These are phyloP conservation scores for Aspergillus affinis DNA, from an alignment of 495 filamentous ascomycete species.

Conservation along the genomic window DNA sequence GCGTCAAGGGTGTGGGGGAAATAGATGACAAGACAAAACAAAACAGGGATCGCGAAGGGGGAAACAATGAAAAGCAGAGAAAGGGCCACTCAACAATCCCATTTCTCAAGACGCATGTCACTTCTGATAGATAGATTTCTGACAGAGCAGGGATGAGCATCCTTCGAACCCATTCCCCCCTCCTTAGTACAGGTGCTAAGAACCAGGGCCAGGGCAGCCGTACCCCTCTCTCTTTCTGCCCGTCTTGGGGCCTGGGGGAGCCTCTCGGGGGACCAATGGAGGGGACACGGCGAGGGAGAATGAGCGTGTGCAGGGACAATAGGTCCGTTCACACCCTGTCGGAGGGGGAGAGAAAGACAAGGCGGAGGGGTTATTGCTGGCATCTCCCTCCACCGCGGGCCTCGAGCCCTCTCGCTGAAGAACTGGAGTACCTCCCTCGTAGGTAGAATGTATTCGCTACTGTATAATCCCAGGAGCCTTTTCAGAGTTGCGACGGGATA, in stretches of 20 bases:
- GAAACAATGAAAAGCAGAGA: slow-evolving; percentile 1
- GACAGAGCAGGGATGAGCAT: neutral
- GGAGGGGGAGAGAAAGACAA: neutral
- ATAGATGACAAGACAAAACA: neutral
- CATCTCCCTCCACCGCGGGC: neutral
- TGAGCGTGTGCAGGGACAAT: neutral
- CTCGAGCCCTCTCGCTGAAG: neutral
- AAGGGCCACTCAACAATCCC: neutral
- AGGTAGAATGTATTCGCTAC: neutral
- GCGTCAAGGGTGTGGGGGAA: neutral
- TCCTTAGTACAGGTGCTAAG: slow-evolving; percentile 1
- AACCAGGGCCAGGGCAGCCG: slow-evolving; percentile 2
- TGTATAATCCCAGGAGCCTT: neutral
- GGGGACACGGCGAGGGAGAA: neutral
- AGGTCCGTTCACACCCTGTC: neutral
- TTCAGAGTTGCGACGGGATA: neutral
- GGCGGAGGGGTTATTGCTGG: neutral
- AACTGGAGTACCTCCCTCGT: neutral
- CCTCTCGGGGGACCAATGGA: neutral
- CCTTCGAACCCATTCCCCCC: neutral
- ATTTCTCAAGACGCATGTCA: slow-evolving; percentile 1
- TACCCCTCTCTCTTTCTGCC: slow-evolving; percentile 2
- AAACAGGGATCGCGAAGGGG: neutral
- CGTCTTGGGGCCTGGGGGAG: neutral
- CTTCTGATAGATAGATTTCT: neutral